phyloP scores from a whole-genome alignment of 306 rosid species.

The Malus sieversii region DNA sequence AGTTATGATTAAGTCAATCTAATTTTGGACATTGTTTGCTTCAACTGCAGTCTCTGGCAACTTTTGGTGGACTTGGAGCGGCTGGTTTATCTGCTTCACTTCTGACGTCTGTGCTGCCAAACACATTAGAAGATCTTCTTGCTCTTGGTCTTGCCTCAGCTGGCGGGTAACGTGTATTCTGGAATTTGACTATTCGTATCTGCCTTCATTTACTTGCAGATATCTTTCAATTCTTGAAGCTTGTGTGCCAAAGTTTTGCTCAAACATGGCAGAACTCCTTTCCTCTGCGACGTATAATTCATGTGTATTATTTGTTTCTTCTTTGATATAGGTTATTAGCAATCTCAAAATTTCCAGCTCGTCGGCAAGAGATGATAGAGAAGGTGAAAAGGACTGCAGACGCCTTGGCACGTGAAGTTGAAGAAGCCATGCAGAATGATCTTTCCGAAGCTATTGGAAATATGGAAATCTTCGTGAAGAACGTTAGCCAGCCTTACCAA shows the following conservation, averaged over 20 bases:
- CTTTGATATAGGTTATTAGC: constrained; percentile 47
- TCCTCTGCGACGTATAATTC: neutral
- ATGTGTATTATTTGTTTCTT: neutral
- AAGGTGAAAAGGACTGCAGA: constrained; percentile 75
- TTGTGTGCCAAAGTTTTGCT: neutral
- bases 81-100: constrained; percentile 96
- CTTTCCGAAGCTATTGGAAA: constrained; percentile 49
- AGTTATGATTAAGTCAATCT: neutral
- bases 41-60: constrained; percentile 56
- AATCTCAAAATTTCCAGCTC: constrained; percentile 63
- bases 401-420: constrained; percentile 61
- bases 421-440: constrained; percentile 86
- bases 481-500: constrained; percentile 61
- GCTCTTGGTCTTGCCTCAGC: constrained; percentile 96
- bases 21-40: constrained; percentile 5
- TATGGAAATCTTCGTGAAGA: constrained; percentile 50
- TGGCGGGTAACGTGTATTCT: constrained; percentile 67
- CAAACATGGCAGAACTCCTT: neutral
- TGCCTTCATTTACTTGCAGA: neutral
- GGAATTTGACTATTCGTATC: neutral
- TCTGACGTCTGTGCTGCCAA: constrained; percentile 77
- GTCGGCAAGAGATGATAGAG: constrained; percentile 53
- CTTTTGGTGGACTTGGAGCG: constrained; percentile 85
- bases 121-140: constrained; percentile 87
- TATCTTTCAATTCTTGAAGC: neutral